These are phyloP conservation scores for Vigna radiata DNA, from an alignment of 306 rosid species.

Conservation along the genomic window DNA sequence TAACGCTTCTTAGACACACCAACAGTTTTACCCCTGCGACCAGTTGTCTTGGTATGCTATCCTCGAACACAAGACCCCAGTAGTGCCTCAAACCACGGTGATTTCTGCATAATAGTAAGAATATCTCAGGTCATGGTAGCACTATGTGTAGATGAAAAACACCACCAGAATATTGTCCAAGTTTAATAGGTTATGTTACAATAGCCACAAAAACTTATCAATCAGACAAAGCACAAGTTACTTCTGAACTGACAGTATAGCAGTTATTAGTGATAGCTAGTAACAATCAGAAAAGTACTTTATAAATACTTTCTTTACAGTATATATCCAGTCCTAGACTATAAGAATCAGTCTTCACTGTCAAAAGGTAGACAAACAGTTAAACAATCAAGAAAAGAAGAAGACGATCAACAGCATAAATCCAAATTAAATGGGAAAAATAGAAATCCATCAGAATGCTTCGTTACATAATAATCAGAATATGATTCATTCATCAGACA, in stretches of 20 bases:
- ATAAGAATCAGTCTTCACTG: not conserved
- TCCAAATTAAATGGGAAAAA: not conserved
- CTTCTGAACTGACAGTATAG: not conserved
- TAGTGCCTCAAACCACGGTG: constrained; percentile 27
- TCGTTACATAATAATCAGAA: not conserved
- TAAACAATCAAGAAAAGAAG: not conserved
- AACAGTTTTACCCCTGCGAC: constrained; percentile 29
- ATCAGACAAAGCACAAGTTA: not conserved
- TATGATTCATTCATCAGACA: not conserved
- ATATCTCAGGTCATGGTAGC: not conserved
- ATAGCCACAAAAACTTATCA: not conserved
- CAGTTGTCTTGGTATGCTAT: too few relatives aligned
- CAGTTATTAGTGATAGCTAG: not conserved
- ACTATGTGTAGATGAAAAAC: not conserved
- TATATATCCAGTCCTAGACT: not conserved
- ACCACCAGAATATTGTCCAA: not conserved
- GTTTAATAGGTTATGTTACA: not conserved
- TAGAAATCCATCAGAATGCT: not conserved
- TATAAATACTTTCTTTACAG: too few relatives aligned
- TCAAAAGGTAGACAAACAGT: not conserved
- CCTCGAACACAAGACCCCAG: too few relatives aligned
- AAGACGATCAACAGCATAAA: not conserved
- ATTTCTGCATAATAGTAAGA: constrained; percentile 12
- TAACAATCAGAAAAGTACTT: not conserved
- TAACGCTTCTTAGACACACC: constrained; percentile 29